Evolutionary conservation across 2,329 filamentous ascomycete genomes (phyloP).

Genomic region (Phialophora chinensis): DNA sequence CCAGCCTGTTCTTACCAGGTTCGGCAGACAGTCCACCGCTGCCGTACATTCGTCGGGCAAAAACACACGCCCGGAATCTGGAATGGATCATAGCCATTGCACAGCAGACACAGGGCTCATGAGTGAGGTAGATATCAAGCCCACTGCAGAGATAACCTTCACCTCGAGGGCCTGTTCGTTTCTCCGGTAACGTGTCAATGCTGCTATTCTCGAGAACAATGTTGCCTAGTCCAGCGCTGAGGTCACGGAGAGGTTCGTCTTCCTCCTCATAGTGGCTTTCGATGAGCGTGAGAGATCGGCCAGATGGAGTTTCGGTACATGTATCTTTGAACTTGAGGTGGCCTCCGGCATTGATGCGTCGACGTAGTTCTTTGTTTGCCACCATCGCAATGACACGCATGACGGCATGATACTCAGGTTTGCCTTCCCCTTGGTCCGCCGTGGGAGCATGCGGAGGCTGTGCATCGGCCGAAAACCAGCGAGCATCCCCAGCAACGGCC

Average conservation of each 20-base stretch:
- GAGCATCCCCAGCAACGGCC: conserved; percentile 53
- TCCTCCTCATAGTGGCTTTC: conserved; percentile 37
- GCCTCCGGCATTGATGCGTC: conserved; percentile 38
- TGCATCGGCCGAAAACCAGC: conserved; percentile 41
- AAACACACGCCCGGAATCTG: conserved; percentile 84
- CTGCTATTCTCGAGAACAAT: conserved; percentile 20
- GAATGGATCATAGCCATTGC: conserved; percentile 96
- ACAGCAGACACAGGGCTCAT: conserved; percentile 96
- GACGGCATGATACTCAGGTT: conserved; percentile 53
- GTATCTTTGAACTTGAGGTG: conserved; percentile 38
- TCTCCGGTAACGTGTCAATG: conserved; percentile 21
- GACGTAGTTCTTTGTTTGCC: conserved; percentile 47
- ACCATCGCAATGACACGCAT: conserved; percentile 54
- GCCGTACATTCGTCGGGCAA: conserved; percentile 75
- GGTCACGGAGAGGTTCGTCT: conserved; percentile 27
- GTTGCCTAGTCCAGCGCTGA: conserved; percentile 29
- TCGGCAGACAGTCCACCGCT: conserved; percentile 80
- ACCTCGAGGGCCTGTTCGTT: conserved; percentile 58
- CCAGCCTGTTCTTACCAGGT: conserved; percentile 44
- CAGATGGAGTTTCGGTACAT: conserved; percentile 38
- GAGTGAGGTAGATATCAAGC: conserved; percentile 90
- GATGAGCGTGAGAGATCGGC: conserved; percentile 37
- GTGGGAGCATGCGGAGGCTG: conserved; percentile 17
- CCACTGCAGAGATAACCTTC: conserved; percentile 94
- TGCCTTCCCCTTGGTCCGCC: conserved; percentile 44